A percentile compares a stretch with the other conserved stretches of the same genome.
These are phyloP conservation scores for Gynostemma pentaphyllum DNA, from an alignment of 306 rosid genomes.

Conservation along the genomic window DNA sequence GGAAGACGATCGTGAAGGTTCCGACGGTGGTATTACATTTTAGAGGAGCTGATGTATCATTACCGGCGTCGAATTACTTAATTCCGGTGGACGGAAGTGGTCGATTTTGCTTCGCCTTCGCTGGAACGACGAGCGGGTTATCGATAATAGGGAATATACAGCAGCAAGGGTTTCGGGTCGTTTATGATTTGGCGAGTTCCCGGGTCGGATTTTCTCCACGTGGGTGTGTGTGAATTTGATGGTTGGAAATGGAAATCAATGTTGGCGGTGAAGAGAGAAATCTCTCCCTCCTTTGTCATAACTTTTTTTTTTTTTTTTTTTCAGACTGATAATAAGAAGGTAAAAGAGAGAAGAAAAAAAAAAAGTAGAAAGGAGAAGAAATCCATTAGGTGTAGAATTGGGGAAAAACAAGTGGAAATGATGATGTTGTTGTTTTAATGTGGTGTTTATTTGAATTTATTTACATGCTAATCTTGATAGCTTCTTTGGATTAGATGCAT, in stretches of 20 bases:
- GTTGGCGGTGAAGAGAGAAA: neutral
- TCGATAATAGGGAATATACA: conserved; percentile 90
- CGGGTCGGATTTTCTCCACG: conserved; percentile 89
- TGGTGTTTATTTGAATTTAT: neutral
- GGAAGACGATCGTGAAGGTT: conserved; percentile 59
- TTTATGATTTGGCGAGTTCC: conserved; percentile 49
- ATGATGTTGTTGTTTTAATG: conserved; percentile 4
- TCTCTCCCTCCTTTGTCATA: neutral
- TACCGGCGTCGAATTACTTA: conserved; percentile 76
- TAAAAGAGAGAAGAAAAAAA: neutral
- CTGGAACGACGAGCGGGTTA: conserved; percentile 72
- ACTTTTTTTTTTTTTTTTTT: neutral
- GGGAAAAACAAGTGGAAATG: neutral
- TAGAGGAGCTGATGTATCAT: conserved; percentile 56
- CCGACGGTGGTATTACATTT: conserved; percentile 85
- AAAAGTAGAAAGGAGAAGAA: neutral
- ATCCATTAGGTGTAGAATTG: neutral
- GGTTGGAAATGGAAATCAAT: neutral
- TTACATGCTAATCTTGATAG: neutral
- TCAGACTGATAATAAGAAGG: neutral
- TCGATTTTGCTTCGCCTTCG: conserved; percentile 86
- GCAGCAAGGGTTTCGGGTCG: conserved; percentile 92
- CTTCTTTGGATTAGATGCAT: too few species aligned
- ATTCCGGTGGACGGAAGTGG: conserved; percentile 81
- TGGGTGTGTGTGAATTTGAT: conserved; percentile 43